A percentile compares a stretch with the other conserved stretches of the same genome.
Evolutionary conservation across 805 yeast genomes (phyloP).

Genomic region (Pichia heedii): DNA sequence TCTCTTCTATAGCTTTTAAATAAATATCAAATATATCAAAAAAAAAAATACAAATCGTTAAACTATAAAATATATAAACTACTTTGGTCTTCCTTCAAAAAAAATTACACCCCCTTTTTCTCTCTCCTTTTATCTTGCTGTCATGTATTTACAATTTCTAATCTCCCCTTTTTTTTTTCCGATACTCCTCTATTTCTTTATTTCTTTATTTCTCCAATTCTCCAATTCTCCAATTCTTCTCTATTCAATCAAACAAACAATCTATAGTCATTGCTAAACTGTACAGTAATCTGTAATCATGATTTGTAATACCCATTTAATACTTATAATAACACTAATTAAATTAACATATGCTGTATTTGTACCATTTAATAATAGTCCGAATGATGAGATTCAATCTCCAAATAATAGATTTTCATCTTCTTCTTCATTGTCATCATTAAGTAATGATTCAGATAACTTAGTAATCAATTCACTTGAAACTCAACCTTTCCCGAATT

Average conservation of each 20-base stretch:
- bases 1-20: too few species aligned
- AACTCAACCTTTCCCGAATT: constrained; percentile 47
- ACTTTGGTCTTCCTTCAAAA: too few species aligned
- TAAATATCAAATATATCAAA: too few species aligned
- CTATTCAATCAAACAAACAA: not conserved
- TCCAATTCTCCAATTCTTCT: too few species aligned
- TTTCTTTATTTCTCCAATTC: too few species aligned
- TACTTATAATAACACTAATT: not conserved
- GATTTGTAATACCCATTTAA: not conserved
- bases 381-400: not conserved
- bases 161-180: too few species aligned
- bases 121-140: too few species aligned
- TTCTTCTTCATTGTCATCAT: not conserved
- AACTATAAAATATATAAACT: too few species aligned
- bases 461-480: not conserved
- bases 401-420: not conserved
- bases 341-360: not conserved
- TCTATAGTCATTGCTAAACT: not conserved
- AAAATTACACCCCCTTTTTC: too few species aligned
- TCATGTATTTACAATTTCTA: too few species aligned
- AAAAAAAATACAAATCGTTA: too few species aligned
- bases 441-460: not conserved
- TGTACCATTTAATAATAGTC: not conserved
- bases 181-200: too few species aligned
- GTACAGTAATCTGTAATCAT: not conserved